Conservation (phyloP, 148 eudicot species). For the Amaranthus palmeri region DNA sequence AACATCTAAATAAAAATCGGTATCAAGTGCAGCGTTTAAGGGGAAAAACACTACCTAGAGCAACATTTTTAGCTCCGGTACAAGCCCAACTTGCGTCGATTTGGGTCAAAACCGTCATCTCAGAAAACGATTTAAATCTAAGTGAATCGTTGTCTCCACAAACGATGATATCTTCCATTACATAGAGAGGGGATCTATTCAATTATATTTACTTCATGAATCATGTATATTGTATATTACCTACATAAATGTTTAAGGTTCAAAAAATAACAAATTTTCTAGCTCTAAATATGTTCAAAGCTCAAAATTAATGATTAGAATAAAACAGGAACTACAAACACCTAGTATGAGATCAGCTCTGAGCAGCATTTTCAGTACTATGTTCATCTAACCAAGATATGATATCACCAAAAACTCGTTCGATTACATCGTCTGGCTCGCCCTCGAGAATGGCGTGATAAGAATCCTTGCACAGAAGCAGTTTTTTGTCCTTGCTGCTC, state of each 20-base stretch:
- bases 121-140: too few species aligned
- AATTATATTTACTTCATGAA: too few species aligned
- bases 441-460: conserved; percentile 87
- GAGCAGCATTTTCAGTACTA: conserved; percentile 21
- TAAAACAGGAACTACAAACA: conserved; percentile 7
- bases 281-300: not conserved
- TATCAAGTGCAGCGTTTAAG: too few species aligned
- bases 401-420: conserved; percentile 58
- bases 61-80: too few species aligned
- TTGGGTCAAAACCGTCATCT: too few species aligned
- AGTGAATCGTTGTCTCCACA: too few species aligned
- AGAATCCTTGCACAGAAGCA: conserved; percentile 60
- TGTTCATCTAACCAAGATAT: conserved; percentile 83
- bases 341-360: conserved; percentile 6
- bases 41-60: too few species aligned
- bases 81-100: too few species aligned
- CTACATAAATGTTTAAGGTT: not conserved
- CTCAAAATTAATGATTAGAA: not conserved
- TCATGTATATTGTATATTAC: too few species aligned
- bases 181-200: too few species aligned
- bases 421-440: conserved; percentile 74
- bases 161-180: too few species aligned
- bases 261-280: not conserved
- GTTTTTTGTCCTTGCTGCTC: conserved; percentile 72
- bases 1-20: too few species aligned